Percentiles rank a stretch among this genome's conserved stretches.
Evolutionary conservation across 495 filamentous ascomycete genomes (phyloP).

Genomic region (Physcia stellaris): DNA sequence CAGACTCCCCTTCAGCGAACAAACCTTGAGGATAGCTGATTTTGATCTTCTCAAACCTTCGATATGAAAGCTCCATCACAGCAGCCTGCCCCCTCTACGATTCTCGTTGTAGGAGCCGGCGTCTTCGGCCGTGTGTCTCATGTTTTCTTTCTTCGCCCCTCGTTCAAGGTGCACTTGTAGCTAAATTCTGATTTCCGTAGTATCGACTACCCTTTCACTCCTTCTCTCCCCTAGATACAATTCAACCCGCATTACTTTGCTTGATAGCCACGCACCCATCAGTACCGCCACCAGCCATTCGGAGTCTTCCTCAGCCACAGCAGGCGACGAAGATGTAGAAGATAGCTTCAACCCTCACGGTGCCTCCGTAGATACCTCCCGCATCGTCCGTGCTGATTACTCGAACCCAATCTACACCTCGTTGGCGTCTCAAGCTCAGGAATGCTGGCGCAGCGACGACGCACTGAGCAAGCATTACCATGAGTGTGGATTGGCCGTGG

Average conservation of each 20-base stretch:
- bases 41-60: too few species aligned
- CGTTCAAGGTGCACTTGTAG: too few species aligned
- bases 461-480: conserved; percentile 48
- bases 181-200: conserved; percentile 16
- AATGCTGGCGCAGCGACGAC: conserved; percentile 44
- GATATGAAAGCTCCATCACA: too few species aligned
- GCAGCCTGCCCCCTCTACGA: conserved; percentile 21
- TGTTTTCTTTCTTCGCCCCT: conserved; percentile 12
- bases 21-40: too few species aligned
- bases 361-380: conserved; percentile 60
- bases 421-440: conserved; percentile 53
- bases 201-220: conserved; percentile 54
- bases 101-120: conserved; percentile 65
- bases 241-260: conserved; percentile 43
- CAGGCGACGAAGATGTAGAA: not conserved
- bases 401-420: conserved; percentile 54
- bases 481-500: conserved; percentile 61
- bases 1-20: too few species aligned
- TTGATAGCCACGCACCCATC: conserved; percentile 46
- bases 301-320: not conserved
- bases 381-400: conserved; percentile 77
- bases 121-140: conserved; percentile 52
- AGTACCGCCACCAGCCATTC: conserved; percentile 44
- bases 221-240: conserved; percentile 39
- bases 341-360: conserved; percentile 39